phyloP scores from a whole-genome alignment of 78 protist genomes.

The Polysphondylium violaceum region DNA sequence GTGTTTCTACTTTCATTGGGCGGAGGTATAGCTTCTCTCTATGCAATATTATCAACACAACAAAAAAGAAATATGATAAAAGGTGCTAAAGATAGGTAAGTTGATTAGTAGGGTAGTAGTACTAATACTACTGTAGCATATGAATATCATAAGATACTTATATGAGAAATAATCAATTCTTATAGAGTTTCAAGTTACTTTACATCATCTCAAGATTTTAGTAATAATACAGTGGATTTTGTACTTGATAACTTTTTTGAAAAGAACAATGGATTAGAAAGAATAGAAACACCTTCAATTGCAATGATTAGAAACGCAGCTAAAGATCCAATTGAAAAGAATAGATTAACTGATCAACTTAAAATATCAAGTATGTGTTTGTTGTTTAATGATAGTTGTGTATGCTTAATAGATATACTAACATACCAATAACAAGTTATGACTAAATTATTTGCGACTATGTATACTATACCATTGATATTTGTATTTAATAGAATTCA shows the following conservation, averaged over 20 bases:
- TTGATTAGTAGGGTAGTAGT: background rate
- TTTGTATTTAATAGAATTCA: conserved; percentile 27
- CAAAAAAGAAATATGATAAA: background rate
- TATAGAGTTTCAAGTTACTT: conserved; percentile 1
- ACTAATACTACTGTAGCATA: background rate
- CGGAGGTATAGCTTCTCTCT: conserved; percentile 17
- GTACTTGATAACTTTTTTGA: background rate
- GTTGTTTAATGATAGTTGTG: background rate
- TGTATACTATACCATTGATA: conserved; percentile 32
- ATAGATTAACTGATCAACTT: conserved; percentile 9
- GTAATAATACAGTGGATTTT: background rate
- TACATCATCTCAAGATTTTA: background rate
- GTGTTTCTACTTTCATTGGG: conserved; percentile 17
- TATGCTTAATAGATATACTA: background rate
- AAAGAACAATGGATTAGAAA: background rate
- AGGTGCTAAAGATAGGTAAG: conserved; percentile 5
- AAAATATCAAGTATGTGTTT: conserved; percentile 6
- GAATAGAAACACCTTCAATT: conserved; percentile 20
- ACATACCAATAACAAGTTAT: background rate
- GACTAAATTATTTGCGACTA: conserved; percentile 5
- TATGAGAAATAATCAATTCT: too few relatives aligned
- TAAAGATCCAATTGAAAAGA: background rate
- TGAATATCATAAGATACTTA: too few relatives aligned
- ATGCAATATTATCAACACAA: background rate
- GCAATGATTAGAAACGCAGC: background rate